phyloP scores from a whole-genome alignment of 2,329 filamentous ascomycete species.

The Penicillium sp. region DNA sequence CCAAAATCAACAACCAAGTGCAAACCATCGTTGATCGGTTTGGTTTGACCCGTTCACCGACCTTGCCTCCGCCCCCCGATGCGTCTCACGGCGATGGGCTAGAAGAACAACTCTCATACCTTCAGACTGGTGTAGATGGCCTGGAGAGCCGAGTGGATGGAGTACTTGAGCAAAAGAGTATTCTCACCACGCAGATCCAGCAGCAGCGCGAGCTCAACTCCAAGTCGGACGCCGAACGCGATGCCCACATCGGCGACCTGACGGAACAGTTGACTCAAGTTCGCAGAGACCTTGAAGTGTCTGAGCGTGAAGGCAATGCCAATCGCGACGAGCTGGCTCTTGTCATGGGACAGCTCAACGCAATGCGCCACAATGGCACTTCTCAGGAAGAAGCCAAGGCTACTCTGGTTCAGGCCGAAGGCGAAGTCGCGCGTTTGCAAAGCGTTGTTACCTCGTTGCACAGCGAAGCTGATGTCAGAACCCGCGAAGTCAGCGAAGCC shows the following conservation, averaged over 20 bases:
- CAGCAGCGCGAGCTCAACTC: slow-evolving; percentile 91
- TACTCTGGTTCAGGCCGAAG: slow-evolving; percentile 31
- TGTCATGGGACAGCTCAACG: slow-evolving; percentile 46
- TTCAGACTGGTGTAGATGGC: slow-evolving; percentile 74
- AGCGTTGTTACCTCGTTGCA: slow-evolving; percentile 54
- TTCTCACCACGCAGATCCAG: slow-evolving; percentile 87
- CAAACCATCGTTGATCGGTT: slow-evolving; percentile 55
- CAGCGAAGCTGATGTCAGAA: slow-evolving; percentile 30
- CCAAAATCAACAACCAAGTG: slow-evolving; percentile 63
- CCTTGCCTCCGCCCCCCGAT: slow-evolving; percentile 58
- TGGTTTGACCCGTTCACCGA: slow-evolving; percentile 43
- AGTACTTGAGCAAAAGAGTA: slow-evolving; percentile 82
- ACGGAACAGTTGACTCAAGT: slow-evolving; percentile 56
- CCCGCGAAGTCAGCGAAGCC: slow-evolving; percentile 23
- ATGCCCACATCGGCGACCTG: slow-evolving; percentile 48
- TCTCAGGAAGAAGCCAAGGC: slow-evolving; percentile 32
- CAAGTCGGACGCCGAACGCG: slow-evolving; percentile 68
- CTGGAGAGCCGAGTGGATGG: slow-evolving; percentile 73
- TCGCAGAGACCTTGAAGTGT: slow-evolving; percentile 61
- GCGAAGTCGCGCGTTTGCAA: slow-evolving; percentile 37
- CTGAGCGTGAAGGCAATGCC: slow-evolving; percentile 43
- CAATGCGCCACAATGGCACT: slow-evolving; percentile 39
- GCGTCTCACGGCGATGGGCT: slow-evolving; percentile 54
- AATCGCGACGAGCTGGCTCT: slow-evolving; percentile 42
- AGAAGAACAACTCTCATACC: slow-evolving; percentile 69